Evolutionary conservation across 164 flowering plant genomes (phyloP).

Genomic region (Liriodendron chinense): DNA sequence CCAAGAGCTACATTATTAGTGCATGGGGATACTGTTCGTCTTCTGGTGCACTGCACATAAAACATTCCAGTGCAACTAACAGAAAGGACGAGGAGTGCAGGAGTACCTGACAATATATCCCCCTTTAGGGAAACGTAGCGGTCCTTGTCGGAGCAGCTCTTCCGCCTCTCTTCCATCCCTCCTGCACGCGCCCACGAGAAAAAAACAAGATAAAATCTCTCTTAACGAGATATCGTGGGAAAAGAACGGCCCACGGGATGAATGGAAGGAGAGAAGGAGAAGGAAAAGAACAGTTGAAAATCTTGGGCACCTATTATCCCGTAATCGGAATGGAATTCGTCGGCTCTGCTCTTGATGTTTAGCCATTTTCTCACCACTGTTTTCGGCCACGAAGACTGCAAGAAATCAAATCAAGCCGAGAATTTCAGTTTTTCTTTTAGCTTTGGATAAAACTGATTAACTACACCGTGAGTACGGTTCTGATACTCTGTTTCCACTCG

Average conservation of each 20-base stretch:
- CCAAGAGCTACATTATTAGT: no score
- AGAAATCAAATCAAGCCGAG: not conserved
- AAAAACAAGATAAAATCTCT: not conserved
- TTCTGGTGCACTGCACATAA: not conserved
- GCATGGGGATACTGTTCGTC: no score
- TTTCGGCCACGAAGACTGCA: conserved; percentile 66
- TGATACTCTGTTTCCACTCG: no score
- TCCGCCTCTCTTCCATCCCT: conserved; percentile 33
- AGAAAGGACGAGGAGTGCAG: not conserved
- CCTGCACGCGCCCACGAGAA: not conserved
- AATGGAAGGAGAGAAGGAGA: not conserved
- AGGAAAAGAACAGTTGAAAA: not conserved
- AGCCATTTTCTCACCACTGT: conserved; percentile 62
- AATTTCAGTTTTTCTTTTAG: not conserved
- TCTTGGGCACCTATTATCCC: conserved; percentile 20
- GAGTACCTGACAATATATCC: conserved; percentile 45
- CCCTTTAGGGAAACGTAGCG: conserved; percentile 37
- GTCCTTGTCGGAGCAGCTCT: conserved; percentile 59
- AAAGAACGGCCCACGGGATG: not conserved
- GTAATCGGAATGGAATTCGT: conserved; percentile 62
- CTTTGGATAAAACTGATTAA: no score
- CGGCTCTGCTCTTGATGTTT: conserved; percentile 45
- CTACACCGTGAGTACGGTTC: no score
- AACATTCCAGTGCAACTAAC: not conserved
- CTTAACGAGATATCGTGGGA: no score